A percentile compares a stretch with the other conserved stretches of the same genome.
These are phyloP conservation scores for Fusarium heterosporum DNA, from an alignment of 2,329 filamentous ascomycete genomes.

Conservation along the genomic window DNA sequence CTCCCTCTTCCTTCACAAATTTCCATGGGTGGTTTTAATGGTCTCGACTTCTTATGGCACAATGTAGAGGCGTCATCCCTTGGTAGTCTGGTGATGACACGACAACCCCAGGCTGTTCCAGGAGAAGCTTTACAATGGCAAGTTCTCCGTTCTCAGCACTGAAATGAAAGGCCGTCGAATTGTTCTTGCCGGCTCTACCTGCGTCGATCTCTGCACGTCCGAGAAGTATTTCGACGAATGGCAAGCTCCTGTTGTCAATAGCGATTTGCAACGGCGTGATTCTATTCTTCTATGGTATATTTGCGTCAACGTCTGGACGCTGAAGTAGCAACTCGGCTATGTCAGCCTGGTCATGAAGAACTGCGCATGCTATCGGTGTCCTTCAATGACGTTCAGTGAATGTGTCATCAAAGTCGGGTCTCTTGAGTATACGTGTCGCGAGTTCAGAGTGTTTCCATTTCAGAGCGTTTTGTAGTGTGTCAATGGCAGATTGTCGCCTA, in stretches of 20 bases:
- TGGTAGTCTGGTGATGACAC: neutral
- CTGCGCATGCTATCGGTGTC: constrained; percentile 11
- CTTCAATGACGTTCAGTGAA: neutral
- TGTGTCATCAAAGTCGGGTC: constrained; percentile 11
- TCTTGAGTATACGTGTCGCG: constrained; percentile 10
- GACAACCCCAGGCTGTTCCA: constrained; percentile 1
- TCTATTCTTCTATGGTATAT: neutral
- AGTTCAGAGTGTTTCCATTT: neutral
- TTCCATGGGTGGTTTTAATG: neutral
- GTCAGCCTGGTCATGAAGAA: neutral
- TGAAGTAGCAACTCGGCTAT: neutral
- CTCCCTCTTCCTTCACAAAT: neutral
- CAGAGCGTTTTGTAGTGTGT: constrained; percentile 7
- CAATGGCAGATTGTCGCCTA: neutral
- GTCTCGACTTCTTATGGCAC: constrained; percentile 6
- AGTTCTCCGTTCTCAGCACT: neutral
- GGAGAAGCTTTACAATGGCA: constrained; percentile 3
- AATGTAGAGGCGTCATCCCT: constrained; percentile 5
- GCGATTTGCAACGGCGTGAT: constrained; percentile 1
- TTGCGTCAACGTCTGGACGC: constrained; percentile 2
- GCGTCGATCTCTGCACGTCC: constrained; percentile 5
- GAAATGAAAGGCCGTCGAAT: neutral
- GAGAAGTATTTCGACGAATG: constrained; percentile 4
- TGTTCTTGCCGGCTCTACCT: neutral
- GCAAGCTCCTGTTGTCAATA: neutral